Evolutionary conservation across 2,329 filamentous ascomycete species (phyloP), one percentile per base, ranked within the genome.

Genomic region (Ophiosphaerella herpotricha): DNA sequence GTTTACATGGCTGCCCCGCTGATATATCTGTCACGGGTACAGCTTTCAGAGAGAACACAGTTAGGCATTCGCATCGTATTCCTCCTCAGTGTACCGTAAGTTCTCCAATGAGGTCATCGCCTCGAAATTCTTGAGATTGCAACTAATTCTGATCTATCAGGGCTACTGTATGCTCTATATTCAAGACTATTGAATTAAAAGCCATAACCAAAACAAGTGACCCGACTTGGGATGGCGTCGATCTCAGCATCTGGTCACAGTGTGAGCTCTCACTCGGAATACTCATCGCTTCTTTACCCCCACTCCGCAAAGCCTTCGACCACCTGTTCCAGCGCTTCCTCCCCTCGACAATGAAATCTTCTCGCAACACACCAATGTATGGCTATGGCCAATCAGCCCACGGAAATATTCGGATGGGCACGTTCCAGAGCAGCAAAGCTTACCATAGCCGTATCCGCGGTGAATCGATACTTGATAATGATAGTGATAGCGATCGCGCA

Each of bases 61-160:
- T 63, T 60, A 58, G 58, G 63, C 3, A 33, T 68, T 5, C 48
- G 63, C 8, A 38, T 62, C 13, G 64, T 70, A n/a, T 70, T 68
- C 44, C 50, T 52, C 23, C 51, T 68, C 12, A 56, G 61, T n/a
- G 23, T 68, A 8, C 24, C 63, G 65, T 68, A 48, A 50, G 64
- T 50, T 4, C 18, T 18, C 39, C n/a, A 13, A 13, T 13, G 9
- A 12, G 6, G 1, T 8, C 11, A 11, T n/a, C 7, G 8, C n/a
- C 18, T 6, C 13, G 7, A 2, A 6, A 21, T 26, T 8, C 26
- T 4, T 13, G 7, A 36, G 34, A 36, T n/a, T 8, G 2, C 7
- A 18, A 7, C 18, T 45, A 13, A 46, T 26, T 8, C 14, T 35
- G 13, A 21, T 35, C 29, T 39, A 13, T 13, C 34, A 64, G 61